Base-by-base conservation (phyloP, 345 rosid genomes). In the Eutrema yunnanense region DNA sequence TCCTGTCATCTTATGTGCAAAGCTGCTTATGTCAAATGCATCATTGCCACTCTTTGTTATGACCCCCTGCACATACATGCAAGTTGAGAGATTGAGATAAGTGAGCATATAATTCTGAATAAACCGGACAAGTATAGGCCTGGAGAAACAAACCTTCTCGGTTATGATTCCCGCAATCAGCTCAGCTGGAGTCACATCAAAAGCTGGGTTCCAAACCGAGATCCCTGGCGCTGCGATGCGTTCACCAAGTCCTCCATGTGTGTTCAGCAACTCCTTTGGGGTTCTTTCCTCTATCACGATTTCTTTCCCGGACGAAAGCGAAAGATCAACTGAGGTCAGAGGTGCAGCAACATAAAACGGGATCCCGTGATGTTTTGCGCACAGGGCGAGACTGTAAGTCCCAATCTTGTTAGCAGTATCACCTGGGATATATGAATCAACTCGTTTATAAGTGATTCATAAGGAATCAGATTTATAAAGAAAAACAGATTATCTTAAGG, bases 371-470 rank as follows among this genome's bases (percentile, higher is more conserved):
- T 85, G 81, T 75, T 47, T 83, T 16, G 98, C 96, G 69, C 92
- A 85, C 41, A 94, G 42, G 58, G 97, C 96, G 8, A 94, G 95
- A 85, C 88, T 88, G 86, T 91, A 94, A 53, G 98, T 94, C 77
- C 98, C 98, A 29, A 94, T 91, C 86, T 94, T 91, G 84, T 94
- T 91, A 48, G 96, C 98, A n/a, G 96, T 91, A 58, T 91, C 97
- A 26, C 98, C 98, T 92, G 81, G 10, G 65, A 54, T 51, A 50
- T 50, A 8, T 34, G 9, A 46, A 57, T 59, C 19, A 60, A 27
- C 43, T 27, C 33, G 66, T 55, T 65, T 53, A 22, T 10, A 53
- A 42, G 30, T 33, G 33, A 27, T 49, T 66, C 48, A 38, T 13
- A 34, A 34, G 30, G 56, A 54, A 61, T 48, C 37, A 67, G 33